These are phyloP conservation scores for Aspergillus fischeri DNA, from an alignment of 2,329 filamentous ascomycete species.

Conservation along the genomic window DNA sequence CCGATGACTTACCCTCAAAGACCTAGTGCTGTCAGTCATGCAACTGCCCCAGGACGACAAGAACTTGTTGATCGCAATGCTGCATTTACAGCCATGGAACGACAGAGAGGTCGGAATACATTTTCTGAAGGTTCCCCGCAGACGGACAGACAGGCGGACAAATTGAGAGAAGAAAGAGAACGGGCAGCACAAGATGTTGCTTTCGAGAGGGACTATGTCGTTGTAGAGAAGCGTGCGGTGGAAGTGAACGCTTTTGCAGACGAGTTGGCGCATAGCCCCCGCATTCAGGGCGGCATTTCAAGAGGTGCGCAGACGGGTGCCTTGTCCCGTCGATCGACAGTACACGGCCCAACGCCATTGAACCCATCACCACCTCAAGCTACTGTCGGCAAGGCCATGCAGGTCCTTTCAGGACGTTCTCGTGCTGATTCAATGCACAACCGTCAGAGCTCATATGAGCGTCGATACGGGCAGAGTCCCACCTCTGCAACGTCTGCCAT, in stretches of 20 bases:
- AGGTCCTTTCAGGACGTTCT: slow-evolving; percentile 65
- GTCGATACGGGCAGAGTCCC: slow-evolving; percentile 67
- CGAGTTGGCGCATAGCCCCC: slow-evolving; percentile 81
- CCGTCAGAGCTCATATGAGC: slow-evolving; percentile 75
- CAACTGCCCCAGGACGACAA: slow-evolving; percentile 40
- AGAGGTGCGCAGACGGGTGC: slow-evolving; percentile 56
- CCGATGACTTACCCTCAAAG: slow-evolving; percentile 27
- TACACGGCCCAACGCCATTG: slow-evolving; percentile 67
- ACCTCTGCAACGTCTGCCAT: slow-evolving; percentile 85
- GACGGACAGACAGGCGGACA: slow-evolving; percentile 32
- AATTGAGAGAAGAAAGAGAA: slow-evolving; percentile 48
- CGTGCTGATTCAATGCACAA: slow-evolving; percentile 60
- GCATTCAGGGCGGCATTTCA: slow-evolving; percentile 50
- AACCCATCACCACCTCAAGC: slow-evolving; percentile 65
- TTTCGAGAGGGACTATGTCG: slow-evolving; percentile 89
- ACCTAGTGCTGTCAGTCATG: slow-evolving; percentile 30
- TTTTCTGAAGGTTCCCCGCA: slow-evolving; percentile 44
- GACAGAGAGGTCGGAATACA: slow-evolving; percentile 55
- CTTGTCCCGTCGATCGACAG: slow-evolving; percentile 71
- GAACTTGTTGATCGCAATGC: slow-evolving; percentile 33
- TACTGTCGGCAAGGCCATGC: slow-evolving; percentile 66
- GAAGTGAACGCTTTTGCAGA: slow-evolving; percentile 97
- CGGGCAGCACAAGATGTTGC: slow-evolving; percentile 79
- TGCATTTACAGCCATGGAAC: slow-evolving; percentile 50
- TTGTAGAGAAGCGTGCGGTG: slow-evolving; percentile 91